These are phyloP conservation scores for Taphrina betulina DNA, from an alignment of 1,139 yeast genomes.

Conservation along the genomic window DNA sequence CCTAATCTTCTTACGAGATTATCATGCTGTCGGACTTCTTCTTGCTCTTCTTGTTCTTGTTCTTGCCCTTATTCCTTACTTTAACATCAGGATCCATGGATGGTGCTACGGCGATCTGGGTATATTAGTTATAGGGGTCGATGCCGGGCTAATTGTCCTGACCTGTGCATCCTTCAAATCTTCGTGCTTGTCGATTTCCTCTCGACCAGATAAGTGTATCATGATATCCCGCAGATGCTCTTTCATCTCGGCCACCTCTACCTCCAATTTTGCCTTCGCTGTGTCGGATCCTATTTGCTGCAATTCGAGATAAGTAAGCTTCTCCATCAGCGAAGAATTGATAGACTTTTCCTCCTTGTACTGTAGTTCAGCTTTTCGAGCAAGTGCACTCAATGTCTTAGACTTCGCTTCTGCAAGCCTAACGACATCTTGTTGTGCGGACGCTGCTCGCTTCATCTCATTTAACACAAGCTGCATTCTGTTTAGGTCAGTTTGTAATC, in stretches of 20 bases:
- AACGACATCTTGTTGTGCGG: conserved; percentile 41
- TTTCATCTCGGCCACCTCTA: conserved; percentile 40
- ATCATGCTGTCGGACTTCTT: too few species aligned
- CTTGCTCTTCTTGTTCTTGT: too few species aligned
- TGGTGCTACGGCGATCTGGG: too few species aligned
- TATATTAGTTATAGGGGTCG: too few species aligned
- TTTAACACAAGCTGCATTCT: conserved; percentile 37
- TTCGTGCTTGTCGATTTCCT: not conserved
- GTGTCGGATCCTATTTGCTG: conserved; percentile 38
- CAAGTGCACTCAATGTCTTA: conserved; percentile 43
- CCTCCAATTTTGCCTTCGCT: conserved; percentile 48
- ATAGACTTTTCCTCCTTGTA: conserved; percentile 54
- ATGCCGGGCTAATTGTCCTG: too few species aligned
- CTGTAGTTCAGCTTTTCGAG: conserved; percentile 43
- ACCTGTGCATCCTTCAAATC: too few species aligned
- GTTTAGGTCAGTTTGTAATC: conserved; percentile 19
- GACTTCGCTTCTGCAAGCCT: conserved; percentile 41
- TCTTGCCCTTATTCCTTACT: too few species aligned
- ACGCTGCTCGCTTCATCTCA: conserved; percentile 33
- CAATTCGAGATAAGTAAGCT: conserved; percentile 53
- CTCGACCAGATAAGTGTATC: conserved; percentile 25
- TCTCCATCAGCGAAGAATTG: conserved; percentile 57
- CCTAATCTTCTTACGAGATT: too few species aligned
- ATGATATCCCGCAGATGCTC: conserved; percentile 52
- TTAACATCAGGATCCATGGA: too few species aligned